Evolutionary conservation across 108 stramenopile genomes (phyloP), one percentile per base, ranked within the genome.

Genomic region (Cylindrotheca closterium): DNA sequence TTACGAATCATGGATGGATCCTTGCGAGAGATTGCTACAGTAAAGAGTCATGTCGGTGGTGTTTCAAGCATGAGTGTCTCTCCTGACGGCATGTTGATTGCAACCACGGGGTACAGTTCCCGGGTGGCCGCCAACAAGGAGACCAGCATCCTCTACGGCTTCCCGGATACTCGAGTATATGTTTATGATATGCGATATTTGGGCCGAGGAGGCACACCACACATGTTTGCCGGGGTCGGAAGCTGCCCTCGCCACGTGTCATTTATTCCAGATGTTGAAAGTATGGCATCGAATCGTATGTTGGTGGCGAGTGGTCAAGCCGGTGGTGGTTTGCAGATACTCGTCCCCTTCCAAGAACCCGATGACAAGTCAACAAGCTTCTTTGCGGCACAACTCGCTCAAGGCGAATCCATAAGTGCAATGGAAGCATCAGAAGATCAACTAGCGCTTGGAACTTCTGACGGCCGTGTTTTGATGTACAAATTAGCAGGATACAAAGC

Each of bases 171-270:
- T 29, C 75, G 78, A 23, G 74, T 89, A 0, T 63, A 82, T 24
- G 66, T 90, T 28, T 94, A 87, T 51, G 93, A 94, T 65, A 70
- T 91, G 30, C 79, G 93, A 27, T 87, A 75, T 50, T 65, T 89
- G 42, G 93, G 93, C 15, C 70, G 84, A 54, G 89, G 85, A n/a
- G 92, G 88, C 2, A 81, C 85, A 23, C 67, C 84, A 15, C 87
- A 89, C 61, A 60, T 76, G 49, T 82, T 88, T 62, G 65, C 81
- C 3, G 86, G 74, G 19, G 62, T 55, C 24, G 48, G 73, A 31
- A 79, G 84, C 32, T 79, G 79, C 3, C 87, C 92, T 25, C 63
- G 82, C 37, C 83, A 84, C 54, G 75, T 83, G 24, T 50, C 74
- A 15, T 94, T 89, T 55, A 33, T 93, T 3, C 92, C 92, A 0